Evolutionary conservation across 2,329 filamentous ascomycete species (phyloP), one percentile per base, ranked within the genome.

Genomic region (Eurotiales sp.): DNA sequence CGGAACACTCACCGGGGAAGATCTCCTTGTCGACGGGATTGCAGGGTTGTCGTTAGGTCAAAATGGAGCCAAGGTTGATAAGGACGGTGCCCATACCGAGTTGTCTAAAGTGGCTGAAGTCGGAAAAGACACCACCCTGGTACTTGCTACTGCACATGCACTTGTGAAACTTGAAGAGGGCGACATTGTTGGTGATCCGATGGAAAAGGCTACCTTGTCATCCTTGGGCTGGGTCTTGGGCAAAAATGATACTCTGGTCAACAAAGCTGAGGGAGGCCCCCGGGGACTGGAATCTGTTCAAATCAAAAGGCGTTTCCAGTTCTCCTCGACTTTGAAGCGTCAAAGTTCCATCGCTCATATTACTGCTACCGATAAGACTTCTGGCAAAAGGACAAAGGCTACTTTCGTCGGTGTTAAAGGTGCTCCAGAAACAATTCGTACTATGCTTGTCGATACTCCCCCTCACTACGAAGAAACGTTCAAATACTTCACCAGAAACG

Each of bases 321-420:
- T 99, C 72, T 99, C 93, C 7, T 99, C 93, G 34, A 86, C 90
- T 2, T 79, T 99, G 52, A 99, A 99, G 74, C 87, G 93, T 50
- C 92, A 97, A 72, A 97, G 91, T 70, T 95, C 93, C 4, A 83
- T 99, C 54, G 90, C 95, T 21, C 90, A 87, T 8, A 84, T 96
- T 44, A 77, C 87, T 47, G 83, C 83, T 41, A 83, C 81, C 30
- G 85, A 95, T 61, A 80, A 79, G 23, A 82, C 82, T 64, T 87
- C 84, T 7, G 87, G 86, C 15, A 85, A 85, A 68, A 92, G 86
- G 72, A 75, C 85, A 54, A 88, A 84, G 66, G 86, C 88, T 56
- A 96, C 93, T 0, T 96, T 99, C 66, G 92, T 90, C 50, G 90
- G 85, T 68, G 93, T 97, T 58, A 99, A 99, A 75, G 93, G 93